Conservation (phyloP, 345 rosid genomes). For the Populus pruinosa region DNA sequence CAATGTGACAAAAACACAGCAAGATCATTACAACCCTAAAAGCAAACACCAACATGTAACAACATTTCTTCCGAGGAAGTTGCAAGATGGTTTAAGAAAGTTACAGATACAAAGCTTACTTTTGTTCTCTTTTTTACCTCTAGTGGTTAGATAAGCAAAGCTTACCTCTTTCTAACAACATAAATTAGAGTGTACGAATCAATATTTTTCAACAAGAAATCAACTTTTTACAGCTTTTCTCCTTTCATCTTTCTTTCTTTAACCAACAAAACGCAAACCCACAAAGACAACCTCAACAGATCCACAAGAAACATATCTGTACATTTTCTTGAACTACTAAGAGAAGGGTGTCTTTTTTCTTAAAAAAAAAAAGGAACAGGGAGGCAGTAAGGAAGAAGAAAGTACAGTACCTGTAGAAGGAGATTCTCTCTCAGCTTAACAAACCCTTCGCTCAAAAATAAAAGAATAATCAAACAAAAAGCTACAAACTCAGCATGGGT, state of each 20-base stretch:
- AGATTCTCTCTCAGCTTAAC: constrained; percentile 5
- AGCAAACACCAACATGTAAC: not conserved
- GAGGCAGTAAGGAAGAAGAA: not conserved
- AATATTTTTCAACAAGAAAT: not conserved
- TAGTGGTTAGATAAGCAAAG: not conserved
- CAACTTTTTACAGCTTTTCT: not conserved
- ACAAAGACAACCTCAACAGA: not conserved
- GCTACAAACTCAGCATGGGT: not conserved
- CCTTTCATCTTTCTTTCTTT: not conserved
- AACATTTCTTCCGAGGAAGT: not conserved
- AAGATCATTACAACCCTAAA: not conserved
- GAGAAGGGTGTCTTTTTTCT: not conserved
- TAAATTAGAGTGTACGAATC: not conserved
- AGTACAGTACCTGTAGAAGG: constrained; percentile 24
- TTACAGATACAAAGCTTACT: not conserved
- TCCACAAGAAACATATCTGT: not conserved
- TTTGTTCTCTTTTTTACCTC: not conserved
- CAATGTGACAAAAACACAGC: not conserved
- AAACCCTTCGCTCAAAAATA: not conserved
- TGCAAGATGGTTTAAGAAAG: not conserved
- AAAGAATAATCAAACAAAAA: not conserved
- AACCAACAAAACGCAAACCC: not conserved
- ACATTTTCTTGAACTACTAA: not conserved
- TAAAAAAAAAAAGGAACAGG: not conserved
- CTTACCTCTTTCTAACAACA: not conserved